phyloP scores from a whole-genome alignment of 139 green algal species.

The Ettlia oleoabundans region DNA sequence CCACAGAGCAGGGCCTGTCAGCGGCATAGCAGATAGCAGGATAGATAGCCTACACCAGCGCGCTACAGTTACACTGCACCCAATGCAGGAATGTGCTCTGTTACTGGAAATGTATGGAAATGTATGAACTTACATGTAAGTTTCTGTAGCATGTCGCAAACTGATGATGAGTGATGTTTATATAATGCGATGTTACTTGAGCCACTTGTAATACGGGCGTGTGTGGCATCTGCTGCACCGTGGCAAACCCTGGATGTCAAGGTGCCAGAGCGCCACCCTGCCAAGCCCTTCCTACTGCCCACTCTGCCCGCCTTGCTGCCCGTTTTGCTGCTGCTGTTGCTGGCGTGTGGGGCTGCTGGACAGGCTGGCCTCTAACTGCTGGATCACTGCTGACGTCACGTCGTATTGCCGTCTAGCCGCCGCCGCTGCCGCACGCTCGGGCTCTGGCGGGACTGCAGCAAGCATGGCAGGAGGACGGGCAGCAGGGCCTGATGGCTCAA shows the following conservation, averaged over 20 bases:
- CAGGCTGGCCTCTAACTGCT: conserved; percentile 39
- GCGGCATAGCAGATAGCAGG: no score
- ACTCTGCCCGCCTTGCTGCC: not conserved
- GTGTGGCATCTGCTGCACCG: no score
- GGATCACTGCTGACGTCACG: conserved; percentile 47
- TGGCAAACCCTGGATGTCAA: not conserved
- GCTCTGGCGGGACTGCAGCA: not conserved
- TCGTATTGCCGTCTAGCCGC: conserved; percentile 15
- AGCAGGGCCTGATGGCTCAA: no score
- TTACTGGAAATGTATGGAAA: no score
- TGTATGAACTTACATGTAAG: no score
- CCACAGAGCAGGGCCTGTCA: no score
- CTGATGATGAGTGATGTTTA: no score
- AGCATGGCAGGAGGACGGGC: not conserved
- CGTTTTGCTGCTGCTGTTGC: not conserved
- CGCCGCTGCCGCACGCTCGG: not conserved
- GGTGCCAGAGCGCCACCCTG: not conserved
- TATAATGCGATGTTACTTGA: not conserved
- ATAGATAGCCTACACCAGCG: no score
- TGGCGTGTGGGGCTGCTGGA: conserved; percentile 12
- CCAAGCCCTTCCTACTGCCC: not conserved
- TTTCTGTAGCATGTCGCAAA: no score
- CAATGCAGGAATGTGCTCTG: no score
- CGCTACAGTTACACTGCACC: no score
- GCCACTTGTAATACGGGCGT: not conserved